phyloP scores from a whole-genome alignment of 2,329 filamentous ascomycete species.

The Periconia sp. region DNA sequence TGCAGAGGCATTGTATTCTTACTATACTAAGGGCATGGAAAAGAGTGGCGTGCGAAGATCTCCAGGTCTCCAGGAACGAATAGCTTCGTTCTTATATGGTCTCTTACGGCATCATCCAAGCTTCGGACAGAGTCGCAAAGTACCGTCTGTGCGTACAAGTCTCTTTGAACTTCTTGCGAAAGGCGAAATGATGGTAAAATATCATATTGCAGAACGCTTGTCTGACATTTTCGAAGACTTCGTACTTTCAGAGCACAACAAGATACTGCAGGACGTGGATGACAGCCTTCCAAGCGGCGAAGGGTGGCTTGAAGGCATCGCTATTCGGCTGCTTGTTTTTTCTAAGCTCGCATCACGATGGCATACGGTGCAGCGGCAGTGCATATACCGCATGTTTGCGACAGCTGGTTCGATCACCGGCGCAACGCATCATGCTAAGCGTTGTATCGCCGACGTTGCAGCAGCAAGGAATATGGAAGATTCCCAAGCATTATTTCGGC shows the following conservation, averaged over 20 bases:
- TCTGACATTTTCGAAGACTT: slow-evolving; percentile 78
- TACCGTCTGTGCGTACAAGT: slow-evolving; percentile 68
- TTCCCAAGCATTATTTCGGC: slow-evolving; percentile 70
- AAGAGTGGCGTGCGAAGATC: slow-evolving; percentile 68
- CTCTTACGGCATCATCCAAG: slow-evolving; percentile 68
- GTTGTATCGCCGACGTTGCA: slow-evolving; percentile 70
- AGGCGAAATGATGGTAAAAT: slow-evolving; percentile 72
- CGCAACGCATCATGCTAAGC: slow-evolving; percentile 69
- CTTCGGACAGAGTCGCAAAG: slow-evolving; percentile 63
- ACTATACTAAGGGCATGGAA: slow-evolving; percentile 70
- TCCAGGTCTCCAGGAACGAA: slow-evolving; percentile 63
- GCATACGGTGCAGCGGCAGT: slow-evolving; percentile 82
- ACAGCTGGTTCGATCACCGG: slow-evolving; percentile 71
- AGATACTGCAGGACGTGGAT: slow-evolving; percentile 83
- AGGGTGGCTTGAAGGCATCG: slow-evolving; percentile 77
- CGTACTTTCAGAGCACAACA: slow-evolving; percentile 79
- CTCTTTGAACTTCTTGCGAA: slow-evolving; percentile 72
- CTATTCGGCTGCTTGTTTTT: slow-evolving; percentile 76
- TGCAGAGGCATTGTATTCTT: slow-evolving; percentile 76
- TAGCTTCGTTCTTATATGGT: slow-evolving; percentile 69
- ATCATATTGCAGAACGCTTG: slow-evolving; percentile 69
- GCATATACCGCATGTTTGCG: slow-evolving; percentile 94
- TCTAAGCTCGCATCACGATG: slow-evolving; percentile 77
- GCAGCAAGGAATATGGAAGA: slow-evolving; percentile 64
- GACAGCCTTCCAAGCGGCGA: slow-evolving; percentile 73